Base-by-base conservation (phyloP, 352 stramenopile genomes). In the Phytophthora cactorum region DNA sequence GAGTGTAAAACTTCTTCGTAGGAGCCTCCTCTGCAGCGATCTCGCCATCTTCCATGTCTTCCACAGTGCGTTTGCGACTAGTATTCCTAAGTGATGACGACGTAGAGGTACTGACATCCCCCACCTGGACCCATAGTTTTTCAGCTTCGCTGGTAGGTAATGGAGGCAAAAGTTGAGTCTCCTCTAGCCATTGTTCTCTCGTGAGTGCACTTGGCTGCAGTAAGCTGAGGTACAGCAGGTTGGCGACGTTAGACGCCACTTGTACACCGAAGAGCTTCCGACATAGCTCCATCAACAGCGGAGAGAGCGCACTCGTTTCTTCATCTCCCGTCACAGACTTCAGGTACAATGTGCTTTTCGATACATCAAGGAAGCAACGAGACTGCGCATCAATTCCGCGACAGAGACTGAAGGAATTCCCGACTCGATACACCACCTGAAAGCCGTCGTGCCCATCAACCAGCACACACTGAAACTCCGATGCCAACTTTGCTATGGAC, bases 201-300 rank as follows among this genome's bases (percentile, higher is more conserved):
- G 62, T 41, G 1, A 66, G 29, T 0, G 31, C 29, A 14, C 36
- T 75, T 5, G 66, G 64, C 53, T 94, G 86, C 57, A 94, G 66
- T 41, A 83, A 87, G 34, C 84, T 81, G 34, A 94, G 75, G 56
- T 91, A 94, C 51, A 92, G 44, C 27, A 94, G 56, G 52, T 94
- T 94, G 10, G 84, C 79, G 5, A 92, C 68, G 31, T 62, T 85
- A 9, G 82, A 68, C 3, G 82, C 82, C 15, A 86, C 69, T 46
- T 72, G 56, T 1, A 41, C 27, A 17, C 80, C 79, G 31, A 94
- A 80, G 27, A 85, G 76, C 59, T 88, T 89, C 5, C 73, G 76
- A 44, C 71, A 80, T 15, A 90, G 12, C 36, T 91, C 83, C 59
- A 88, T 78, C 32, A 94, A 64, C 17, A 87, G 74, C 3, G 77